These are phyloP conservation scores for Hanseniaspora uvarum DNA, from an alignment of 1,139 yeast genomes.

Conservation along the genomic window DNA sequence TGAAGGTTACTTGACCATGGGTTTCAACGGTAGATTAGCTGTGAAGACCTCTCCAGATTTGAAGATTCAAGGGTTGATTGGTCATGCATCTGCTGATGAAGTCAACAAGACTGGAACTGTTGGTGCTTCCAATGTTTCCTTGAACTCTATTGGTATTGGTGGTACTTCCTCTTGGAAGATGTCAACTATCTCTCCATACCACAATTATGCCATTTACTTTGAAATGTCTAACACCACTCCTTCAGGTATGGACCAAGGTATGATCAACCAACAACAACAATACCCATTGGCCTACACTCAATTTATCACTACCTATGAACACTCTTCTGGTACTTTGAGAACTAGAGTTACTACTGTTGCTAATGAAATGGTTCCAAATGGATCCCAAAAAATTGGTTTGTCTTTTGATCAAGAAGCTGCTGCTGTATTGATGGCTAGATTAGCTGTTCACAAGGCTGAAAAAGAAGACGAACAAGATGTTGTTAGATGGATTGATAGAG, in stretches of 20 bases:
- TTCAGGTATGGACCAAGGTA: conserved; percentile 26
- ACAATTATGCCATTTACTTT: conserved; percentile 77
- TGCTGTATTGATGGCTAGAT: conserved; percentile 88
- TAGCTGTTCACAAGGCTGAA: conserved; percentile 83
- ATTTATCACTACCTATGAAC: conserved; percentile 69
- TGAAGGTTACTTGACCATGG: conserved; percentile 76
- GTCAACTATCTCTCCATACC: conserved; percentile 74
- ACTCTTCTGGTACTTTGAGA: conserved; percentile 70
- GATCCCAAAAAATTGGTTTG: conserved; percentile 42
- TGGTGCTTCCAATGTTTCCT: conserved; percentile 63
- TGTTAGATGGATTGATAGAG: conserved; percentile 76
- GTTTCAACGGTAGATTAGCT: conserved; percentile 76
- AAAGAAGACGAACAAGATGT: conserved; percentile 66
- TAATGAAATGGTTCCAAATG: conserved; percentile 47
- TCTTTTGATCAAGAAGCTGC: conserved; percentile 99
- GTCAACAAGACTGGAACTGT: conserved; percentile 35
- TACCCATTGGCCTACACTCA: conserved; percentile 39
- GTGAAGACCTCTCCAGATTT: conserved; percentile 82
- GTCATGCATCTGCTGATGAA: conserved; percentile 69
- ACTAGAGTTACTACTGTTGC: conserved; percentile 84
- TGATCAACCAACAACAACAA: conserved; percentile 23
- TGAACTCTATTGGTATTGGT: conserved; percentile 87
- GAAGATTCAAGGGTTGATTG: conserved; percentile 85
- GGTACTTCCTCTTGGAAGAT: conserved; percentile 82
- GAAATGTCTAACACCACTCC: conserved; percentile 57